These are phyloP conservation scores for Metarhizium brunneum DNA, from an alignment of 2,329 filamentous ascomycete species.

Conservation along the genomic window DNA sequence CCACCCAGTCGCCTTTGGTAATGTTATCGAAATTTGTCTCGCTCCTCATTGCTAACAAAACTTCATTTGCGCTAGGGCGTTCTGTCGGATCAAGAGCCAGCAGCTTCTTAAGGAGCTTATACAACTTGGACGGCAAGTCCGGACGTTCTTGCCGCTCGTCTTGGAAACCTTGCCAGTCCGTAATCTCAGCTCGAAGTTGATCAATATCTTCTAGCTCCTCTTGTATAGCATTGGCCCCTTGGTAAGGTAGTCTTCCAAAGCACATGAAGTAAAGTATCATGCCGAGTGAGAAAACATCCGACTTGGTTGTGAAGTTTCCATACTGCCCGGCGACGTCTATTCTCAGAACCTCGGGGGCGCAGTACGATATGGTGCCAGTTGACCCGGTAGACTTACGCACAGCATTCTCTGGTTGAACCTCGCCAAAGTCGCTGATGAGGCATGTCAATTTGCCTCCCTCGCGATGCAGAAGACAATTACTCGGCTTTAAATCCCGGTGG, in stretches of 20 bases:
- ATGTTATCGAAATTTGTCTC: conserved; percentile 44
- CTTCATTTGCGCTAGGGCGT: conserved; percentile 77
- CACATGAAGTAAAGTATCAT: conserved; percentile 99
- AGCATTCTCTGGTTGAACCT: conserved; percentile 78
- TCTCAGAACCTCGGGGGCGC: conserved; percentile 84
- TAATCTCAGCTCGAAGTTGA: conserved; percentile 74
- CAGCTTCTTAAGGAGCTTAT: conserved; percentile 72
- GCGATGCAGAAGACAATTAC: conserved; percentile 82
- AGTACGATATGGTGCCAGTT: conserved; percentile 95
- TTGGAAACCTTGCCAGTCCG: conserved; percentile 77
- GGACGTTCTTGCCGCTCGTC: conserved; percentile 64
- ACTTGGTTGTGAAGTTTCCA: conserved; percentile 93
- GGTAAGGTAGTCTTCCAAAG: conserved; percentile 81
- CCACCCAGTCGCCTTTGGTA: conserved; percentile 21
- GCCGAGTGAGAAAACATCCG: conserved; percentile 93
- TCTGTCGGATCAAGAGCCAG: conserved; percentile 68
- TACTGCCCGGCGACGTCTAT: conserved; percentile 60
- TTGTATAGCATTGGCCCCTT: conserved; percentile 70
- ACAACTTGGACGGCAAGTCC: conserved; percentile 79
- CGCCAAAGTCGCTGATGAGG: conserved; percentile 94
- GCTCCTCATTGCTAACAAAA: conserved; percentile 67
- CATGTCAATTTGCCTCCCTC: conserved; percentile 65
- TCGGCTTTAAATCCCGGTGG: conserved; percentile 90
- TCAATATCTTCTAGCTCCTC: conserved; percentile 92
- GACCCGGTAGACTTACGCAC: conserved; percentile 83